Evolutionary conservation across 139 green algal species (phyloP).

Genomic region (Diplosphaera chodatii): DNA sequence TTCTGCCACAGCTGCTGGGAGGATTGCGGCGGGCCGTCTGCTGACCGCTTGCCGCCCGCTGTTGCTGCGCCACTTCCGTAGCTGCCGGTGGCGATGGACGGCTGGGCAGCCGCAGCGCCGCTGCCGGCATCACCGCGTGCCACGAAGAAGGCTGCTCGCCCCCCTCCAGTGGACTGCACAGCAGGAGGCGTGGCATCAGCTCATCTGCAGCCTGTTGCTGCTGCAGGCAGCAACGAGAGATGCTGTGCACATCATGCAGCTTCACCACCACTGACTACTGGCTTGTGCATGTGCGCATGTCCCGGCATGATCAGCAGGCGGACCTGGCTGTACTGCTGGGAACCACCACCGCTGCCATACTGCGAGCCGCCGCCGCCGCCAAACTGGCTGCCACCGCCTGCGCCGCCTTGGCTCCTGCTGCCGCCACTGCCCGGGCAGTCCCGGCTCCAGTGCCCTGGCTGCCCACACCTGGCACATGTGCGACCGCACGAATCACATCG

Average conservation of each 20-base stretch:
- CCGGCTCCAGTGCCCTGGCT: slow-evolving; percentile 22
- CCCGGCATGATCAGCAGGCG: no score
- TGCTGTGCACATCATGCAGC: no score
- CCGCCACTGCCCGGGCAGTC: slow-evolving; percentile 15
- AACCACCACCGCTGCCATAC: neutral
- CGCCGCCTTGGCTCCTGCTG: neutral
- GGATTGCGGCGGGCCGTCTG: neutral
- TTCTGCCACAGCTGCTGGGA: neutral
- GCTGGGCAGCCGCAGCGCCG: neutral
- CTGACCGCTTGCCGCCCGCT: neutral
- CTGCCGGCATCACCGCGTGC: neutral
- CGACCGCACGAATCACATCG: no score
- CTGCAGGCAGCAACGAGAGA: no score
- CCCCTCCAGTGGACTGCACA: neutral
- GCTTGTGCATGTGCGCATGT: no score
- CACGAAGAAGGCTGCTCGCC: neutral
- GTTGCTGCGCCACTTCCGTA: neutral
- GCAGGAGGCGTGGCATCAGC: no score
- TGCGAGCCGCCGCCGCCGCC: neutral
- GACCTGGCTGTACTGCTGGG: neutral
- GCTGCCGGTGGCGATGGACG: neutral
- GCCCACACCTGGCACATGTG: slow-evolving; percentile 11
- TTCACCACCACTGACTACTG: no score
- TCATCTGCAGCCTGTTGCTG: no score
- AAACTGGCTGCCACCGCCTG: neutral